These are phyloP conservation scores for Pythium apleroticum DNA, from an alignment of 352 stramenopile species.

Conservation along the genomic window DNA sequence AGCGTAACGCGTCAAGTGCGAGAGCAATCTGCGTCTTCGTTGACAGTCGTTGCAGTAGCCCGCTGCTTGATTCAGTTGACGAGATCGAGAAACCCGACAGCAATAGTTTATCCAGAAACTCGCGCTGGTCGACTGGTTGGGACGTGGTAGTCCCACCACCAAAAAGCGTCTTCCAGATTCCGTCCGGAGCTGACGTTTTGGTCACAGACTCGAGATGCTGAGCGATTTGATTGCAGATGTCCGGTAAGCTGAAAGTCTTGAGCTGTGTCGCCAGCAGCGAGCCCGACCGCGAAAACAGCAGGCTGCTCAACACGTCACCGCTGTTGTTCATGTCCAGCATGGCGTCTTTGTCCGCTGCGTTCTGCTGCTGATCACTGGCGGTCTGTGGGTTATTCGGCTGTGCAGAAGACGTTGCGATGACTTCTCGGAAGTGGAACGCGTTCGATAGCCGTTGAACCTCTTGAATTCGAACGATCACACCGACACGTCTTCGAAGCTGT, in stretches of 20 bases:
- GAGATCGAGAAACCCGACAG: constrained; percentile 33
- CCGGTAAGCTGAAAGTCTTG: constrained; percentile 33
- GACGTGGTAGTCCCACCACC: constrained; percentile 17
- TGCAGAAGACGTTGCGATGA: constrained; percentile 16
- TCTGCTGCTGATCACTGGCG: neutral
- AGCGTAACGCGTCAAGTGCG: constrained; percentile 42
- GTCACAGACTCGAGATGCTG: constrained; percentile 37
- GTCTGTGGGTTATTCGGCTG: neutral
- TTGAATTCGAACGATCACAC: constrained; percentile 26
- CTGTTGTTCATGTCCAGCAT: constrained; percentile 41
- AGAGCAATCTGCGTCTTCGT: constrained; percentile 47
- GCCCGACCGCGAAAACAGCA: constrained; percentile 25
- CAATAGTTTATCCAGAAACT: constrained; percentile 47
- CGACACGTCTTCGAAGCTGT: constrained; percentile 30
- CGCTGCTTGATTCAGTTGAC: neutral
- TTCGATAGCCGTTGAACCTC: constrained; percentile 44
- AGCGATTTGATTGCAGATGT: constrained; percentile 34
- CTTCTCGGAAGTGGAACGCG: constrained; percentile 43
- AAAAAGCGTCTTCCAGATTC: constrained; percentile 55
- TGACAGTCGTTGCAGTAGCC: constrained; percentile 20
- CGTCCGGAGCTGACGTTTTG: constrained; percentile 31
- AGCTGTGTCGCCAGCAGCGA: constrained; percentile 28
- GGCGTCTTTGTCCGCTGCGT: constrained; percentile 25
- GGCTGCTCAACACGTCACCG: constrained; percentile 31
- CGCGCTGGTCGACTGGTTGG: constrained; percentile 39